These are phyloP conservation scores for Pleurotus salmoneostramineus DNA, from an alignment of 768 basidiomycete species.

Conservation along the genomic window DNA sequence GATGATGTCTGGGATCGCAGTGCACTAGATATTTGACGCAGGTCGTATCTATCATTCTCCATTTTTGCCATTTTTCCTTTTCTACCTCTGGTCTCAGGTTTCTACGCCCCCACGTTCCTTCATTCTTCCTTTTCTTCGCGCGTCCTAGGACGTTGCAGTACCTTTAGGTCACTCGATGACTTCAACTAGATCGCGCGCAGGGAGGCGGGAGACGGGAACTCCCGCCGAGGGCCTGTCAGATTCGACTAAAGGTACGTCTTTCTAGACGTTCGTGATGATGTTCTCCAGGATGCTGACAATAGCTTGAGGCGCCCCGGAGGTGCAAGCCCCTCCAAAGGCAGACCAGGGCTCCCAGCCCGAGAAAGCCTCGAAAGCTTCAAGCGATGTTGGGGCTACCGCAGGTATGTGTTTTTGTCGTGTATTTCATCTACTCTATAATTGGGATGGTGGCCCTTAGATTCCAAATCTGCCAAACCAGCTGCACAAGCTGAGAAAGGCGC, in stretches of 20 bases:
- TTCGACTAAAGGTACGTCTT: neutral
- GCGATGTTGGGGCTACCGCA: neutral
- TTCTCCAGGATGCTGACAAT: neutral
- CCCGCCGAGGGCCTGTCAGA: neutral
- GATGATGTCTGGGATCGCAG: neutral
- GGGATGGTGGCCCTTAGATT: too few relatives aligned
- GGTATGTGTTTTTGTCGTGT: neutral
- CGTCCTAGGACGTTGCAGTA: neutral
- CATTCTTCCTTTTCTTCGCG: neutral
- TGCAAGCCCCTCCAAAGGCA: neutral
- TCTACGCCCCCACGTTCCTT: neutral
- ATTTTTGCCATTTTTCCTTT: neutral
- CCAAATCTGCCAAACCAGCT: neutral
- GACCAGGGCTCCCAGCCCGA: neutral
- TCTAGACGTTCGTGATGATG: neutral
- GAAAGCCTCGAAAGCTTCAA: neutral
- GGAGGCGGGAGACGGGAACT: neutral
- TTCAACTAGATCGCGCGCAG: neutral
- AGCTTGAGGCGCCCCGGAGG: neutral
- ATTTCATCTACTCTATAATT: too few relatives aligned
- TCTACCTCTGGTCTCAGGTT: neutral
- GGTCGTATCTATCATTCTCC: neutral
- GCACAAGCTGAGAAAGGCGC: neutral
- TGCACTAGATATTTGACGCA: neutral
- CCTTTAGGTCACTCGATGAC: neutral